Percentiles rank a stretch among this genome's conserved stretches.
Conservation (phyloP, 2,329 filamentous ascomycete species). For the Cladosporium cucumerinum region DNA sequence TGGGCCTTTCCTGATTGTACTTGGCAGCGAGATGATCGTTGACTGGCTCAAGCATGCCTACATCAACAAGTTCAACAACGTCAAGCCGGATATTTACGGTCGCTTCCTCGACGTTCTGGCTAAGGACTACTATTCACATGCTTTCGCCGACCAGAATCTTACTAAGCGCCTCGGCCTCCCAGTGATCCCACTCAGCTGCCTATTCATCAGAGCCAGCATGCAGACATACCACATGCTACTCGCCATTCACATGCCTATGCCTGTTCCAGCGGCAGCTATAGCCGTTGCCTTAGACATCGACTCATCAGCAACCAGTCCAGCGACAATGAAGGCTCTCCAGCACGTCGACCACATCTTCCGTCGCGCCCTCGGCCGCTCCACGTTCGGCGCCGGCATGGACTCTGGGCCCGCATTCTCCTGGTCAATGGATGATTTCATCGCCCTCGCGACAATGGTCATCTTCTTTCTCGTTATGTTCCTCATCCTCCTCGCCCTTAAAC, state of each 20-base stretch:
- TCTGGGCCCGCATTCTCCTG: constrained; percentile 43
- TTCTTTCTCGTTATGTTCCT: constrained; percentile 84
- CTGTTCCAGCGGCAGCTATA: constrained; percentile 64
- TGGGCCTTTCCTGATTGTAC: constrained; percentile 87
- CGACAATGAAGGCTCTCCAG: constrained; percentile 72
- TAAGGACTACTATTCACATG: constrained; percentile 97
- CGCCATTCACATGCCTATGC: constrained; percentile 76
- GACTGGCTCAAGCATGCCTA: constrained; percentile 98
- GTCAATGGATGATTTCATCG: constrained; percentile 70
- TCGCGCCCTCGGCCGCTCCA: constrained; percentile 70
- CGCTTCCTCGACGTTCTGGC: constrained; percentile 89
- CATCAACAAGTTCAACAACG: constrained; percentile 98
- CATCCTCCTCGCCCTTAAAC: constrained; percentile 69
- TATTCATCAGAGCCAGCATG: constrained; percentile 90
- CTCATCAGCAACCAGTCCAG: constrained; percentile 55
- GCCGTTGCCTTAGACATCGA: constrained; percentile 58
- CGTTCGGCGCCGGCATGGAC: constrained; percentile 54
- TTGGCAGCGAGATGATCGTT: constrained; percentile 94
- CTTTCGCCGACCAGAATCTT: constrained; percentile 85
- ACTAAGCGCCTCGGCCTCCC: constrained; percentile 87
- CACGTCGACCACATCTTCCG: constrained; percentile 76
- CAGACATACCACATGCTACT: constrained; percentile 99
- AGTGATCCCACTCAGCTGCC: constrained; percentile 85
- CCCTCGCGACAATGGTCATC: constrained; percentile 74
- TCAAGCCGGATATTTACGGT: constrained; percentile 83